Evolutionary conservation across 2,329 filamentous ascomycete genomes (phyloP), one percentile per base, ranked within the genome.

Genomic region (Fusarium torulosum): DNA sequence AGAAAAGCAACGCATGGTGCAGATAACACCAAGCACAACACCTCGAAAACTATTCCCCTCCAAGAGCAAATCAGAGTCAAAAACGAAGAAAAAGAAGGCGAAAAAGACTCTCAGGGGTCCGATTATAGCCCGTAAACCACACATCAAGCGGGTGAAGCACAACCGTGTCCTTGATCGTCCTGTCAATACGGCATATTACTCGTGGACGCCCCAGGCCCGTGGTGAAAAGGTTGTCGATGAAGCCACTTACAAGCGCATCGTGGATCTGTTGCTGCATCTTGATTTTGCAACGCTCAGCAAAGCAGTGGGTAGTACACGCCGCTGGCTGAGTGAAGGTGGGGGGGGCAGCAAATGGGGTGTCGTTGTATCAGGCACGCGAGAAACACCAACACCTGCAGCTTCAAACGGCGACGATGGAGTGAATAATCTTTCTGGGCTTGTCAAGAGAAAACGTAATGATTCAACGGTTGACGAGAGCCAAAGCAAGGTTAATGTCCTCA

Each of bases 241-340:
- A 21, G 80, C 82, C 25, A 84, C 85, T 47, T 94, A 93, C 78
- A 88, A 88, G 65, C 86, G 90, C 13, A 86, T 88, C 10, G 83
- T 88, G 20, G 91, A 93, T 69, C 79, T 93, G 11, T 81, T 96
- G 0, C 83, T 94, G 7, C 87, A 90, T 59, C 85, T 94, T 0
- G 91, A 94, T 75, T 96, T 96, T 76, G 83, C 87, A 2, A 90
- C 85, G 10, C 77, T 88, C 5, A 85, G 86, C 13, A 85, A 90
- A 46, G 89, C 90, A 1, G 81, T 80, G 3, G 82, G 83, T 31
- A 93, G 91, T 72, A 92, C 91, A 4, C 80, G 78, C 51, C 86
- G 90, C 53, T 96, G 92, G 91, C 83, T 89, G 42, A 84, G 84
- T 15, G 91, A 95, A 72, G 87, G 90, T 2, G 85, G 85, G 17